phyloP scores from a whole-genome alignment of 208 protist genomes.

The Acanthamoeba triangularis region DNA sequence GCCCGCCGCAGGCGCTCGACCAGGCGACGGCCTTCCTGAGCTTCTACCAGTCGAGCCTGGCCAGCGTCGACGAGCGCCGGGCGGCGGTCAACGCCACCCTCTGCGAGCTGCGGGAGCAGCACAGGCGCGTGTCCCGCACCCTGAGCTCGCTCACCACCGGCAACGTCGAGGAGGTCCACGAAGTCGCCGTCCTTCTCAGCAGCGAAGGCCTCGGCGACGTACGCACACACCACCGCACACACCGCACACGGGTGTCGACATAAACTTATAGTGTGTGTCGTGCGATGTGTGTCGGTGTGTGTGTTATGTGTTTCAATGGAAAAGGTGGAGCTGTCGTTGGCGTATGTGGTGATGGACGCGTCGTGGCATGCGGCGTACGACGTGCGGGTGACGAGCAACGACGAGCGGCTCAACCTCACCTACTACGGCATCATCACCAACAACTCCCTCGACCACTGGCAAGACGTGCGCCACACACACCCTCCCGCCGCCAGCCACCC shows the following conservation, averaged over 20 bases:
- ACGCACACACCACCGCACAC: background rate
- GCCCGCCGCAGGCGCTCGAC: background rate
- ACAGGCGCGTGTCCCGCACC: background rate
- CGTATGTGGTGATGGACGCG: conserved; percentile 20
- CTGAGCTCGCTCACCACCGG: background rate
- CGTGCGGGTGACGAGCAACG: conserved; percentile 8
- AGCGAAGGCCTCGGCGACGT: background rate
- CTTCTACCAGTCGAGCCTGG: conserved; percentile 35
- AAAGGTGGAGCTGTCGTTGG: background rate
- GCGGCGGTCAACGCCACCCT: background rate
- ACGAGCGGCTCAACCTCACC: conserved; percentile 1
- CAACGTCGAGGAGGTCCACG: background rate
- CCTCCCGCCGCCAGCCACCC: background rate
- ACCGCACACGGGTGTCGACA: background rate
- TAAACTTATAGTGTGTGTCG: no score
- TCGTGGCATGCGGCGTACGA: conserved; percentile 23
- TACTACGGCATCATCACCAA: conserved; percentile 64
- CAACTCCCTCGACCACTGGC: conserved; percentile 36
- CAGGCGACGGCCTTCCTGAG: background rate
- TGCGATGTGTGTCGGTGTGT: background rate
- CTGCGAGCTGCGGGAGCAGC: background rate
- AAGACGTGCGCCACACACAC: background rate
- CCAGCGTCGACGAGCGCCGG: background rate
- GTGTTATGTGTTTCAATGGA: background rate
- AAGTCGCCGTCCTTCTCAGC: conserved; percentile 33